Base-by-base conservation (phyloP, 768 basidiomycete species). In the Terana coerulea region DNA sequence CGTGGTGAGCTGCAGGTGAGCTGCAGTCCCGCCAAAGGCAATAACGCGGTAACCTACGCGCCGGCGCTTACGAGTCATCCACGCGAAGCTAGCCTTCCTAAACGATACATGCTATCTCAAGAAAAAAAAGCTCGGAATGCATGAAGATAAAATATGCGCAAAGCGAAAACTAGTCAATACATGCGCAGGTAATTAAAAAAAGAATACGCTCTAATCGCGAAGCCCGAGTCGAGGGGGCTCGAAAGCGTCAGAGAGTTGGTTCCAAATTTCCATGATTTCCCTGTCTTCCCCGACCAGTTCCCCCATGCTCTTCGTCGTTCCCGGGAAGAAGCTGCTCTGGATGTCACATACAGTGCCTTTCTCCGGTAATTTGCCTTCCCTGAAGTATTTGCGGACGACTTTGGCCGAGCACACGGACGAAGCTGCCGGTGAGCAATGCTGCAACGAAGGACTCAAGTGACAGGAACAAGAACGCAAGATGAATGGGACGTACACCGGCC, bases 381-480 rank as follows among this genome's bases (percentile, higher is more conserved):
- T 48, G 59, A 65, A 65, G 49, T 65, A 65, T 8, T 43, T 49
- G 3, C 62, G 58, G 43, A 65, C 57, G 30, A 44, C 36, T 39
- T 58, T 61, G 1, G 53, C 53, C 5, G 64, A 61, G 37, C 56
- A 61, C 2, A 56, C 47, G 3, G 45, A 46, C 45, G 29, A 33
- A 5, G 45, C 45, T 2, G 45, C 17, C 1, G 34, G n/a, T 6
- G 45, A n/a, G 45, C 45, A 33, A 22, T 46, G 45, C 45, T 46
- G 30, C 10, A 42, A 22, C 39, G 26, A n/a, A 15, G 24, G 29
- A n/a, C n/a, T 26, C 12, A 39, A 49, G 34, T 28, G 12, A 4
- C 12, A 3, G 26, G 1, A 8, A 8, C 6, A 37, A 24, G 47
- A 24, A 2, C 6, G 14, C 19, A 33, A 3, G n/a, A 33, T 7